phyloP scores from a whole-genome alignment of 257 asterid genomes.

The Verbascum thapsus region DNA sequence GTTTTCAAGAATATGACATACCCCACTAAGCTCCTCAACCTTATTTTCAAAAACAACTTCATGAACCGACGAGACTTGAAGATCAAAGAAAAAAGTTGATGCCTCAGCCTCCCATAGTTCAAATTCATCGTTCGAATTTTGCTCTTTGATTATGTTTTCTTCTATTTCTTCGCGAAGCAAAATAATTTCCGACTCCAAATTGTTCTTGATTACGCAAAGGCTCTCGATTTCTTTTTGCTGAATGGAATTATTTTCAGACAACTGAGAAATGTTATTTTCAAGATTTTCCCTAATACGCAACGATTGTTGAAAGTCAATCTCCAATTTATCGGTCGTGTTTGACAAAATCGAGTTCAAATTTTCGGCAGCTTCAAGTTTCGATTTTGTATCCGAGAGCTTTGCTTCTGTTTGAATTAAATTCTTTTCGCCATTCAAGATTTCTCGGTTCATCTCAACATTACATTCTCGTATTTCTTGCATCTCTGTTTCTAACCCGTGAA shows the following conservation, averaged over 20 bases:
- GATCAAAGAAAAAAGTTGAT: conserved; percentile 72
- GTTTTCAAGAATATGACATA: conserved; percentile 51
- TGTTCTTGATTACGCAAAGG: conserved; percentile 51
- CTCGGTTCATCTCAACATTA: conserved; percentile 48
- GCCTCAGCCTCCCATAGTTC: conserved; percentile 93
- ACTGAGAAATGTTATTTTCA: conserved; percentile 45
- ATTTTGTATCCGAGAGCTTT: conserved; percentile 55
- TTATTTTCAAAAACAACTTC: conserved; percentile 68
- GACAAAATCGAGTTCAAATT: conserved; percentile 48
- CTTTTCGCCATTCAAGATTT: conserved; percentile 41
- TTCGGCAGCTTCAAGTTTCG: conserved; percentile 60
- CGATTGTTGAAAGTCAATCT: conserved; percentile 51
- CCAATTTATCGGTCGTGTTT: conserved; percentile 50
- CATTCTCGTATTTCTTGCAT: conserved; percentile 47
- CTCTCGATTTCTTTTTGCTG: conserved; percentile 60
- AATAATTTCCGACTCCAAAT: conserved; percentile 55
- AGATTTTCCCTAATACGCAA: conserved; percentile 41
- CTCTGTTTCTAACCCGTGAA: conserved; percentile 60
- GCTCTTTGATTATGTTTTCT: conserved; percentile 57
- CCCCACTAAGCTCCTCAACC: conserved; percentile 74
- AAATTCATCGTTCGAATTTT: conserved; percentile 51
- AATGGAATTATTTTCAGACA: conserved; percentile 49
- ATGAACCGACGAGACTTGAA: conserved; percentile 70
- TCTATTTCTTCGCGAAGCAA: conserved; percentile 59
- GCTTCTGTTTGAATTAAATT: conserved; percentile 46